Evolutionary conservation across 1,284 basidiomycete species (phyloP).

Genomic region (Cryptococcus sp.): DNA sequence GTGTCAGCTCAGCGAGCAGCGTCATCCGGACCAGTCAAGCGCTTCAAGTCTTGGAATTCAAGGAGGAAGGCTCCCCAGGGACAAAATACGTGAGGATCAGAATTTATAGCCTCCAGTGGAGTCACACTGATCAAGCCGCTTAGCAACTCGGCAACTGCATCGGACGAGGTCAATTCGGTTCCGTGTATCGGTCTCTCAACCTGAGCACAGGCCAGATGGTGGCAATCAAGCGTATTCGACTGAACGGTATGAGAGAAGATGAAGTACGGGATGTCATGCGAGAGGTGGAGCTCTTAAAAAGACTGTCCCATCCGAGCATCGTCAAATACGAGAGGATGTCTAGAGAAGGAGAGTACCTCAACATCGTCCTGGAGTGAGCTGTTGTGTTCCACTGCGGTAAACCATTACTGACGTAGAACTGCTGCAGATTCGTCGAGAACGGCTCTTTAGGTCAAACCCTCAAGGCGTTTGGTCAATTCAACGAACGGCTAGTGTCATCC

Average conservation of each 20-base stretch:
- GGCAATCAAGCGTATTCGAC: slow-evolving; percentile 85
- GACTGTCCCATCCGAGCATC: slow-evolving; percentile 85
- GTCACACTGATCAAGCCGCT: too few species aligned
- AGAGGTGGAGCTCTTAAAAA: slow-evolving; percentile 87
- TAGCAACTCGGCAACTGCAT: slow-evolving; percentile 96
- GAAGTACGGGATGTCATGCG: slow-evolving; percentile 83
- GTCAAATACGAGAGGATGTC: slow-evolving; percentile 96
- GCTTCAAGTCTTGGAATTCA: slow-evolving; percentile 73
- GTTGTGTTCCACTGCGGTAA: not conserved
- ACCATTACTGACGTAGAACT: slow-evolving; percentile 7
- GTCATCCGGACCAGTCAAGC: slow-evolving; percentile 58
- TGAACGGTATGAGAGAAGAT: slow-evolving; percentile 81
- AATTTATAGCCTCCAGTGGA: too few species aligned
- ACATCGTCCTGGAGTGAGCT: slow-evolving; percentile 86
- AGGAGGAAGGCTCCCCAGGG: slow-evolving; percentile 75
- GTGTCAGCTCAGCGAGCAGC: slow-evolving; percentile 16
- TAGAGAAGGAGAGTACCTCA: slow-evolving; percentile 80
- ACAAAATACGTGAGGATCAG: slow-evolving; percentile 69
- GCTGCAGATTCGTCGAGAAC: slow-evolving; percentile 80
- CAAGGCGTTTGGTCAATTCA: slow-evolving; percentile 86
- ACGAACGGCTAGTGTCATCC: slow-evolving; percentile 81
- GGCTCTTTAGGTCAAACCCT: slow-evolving; percentile 88
- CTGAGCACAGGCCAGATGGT: slow-evolving; percentile 90
- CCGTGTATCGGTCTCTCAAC: slow-evolving; percentile 91
- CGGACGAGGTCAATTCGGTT: slow-evolving; percentile 92